Evolutionary conservation across 2,329 filamentous ascomycete species (phyloP), one percentile per base, ranked within the genome.

Genomic region (Sclerotinia borealis): DNA sequence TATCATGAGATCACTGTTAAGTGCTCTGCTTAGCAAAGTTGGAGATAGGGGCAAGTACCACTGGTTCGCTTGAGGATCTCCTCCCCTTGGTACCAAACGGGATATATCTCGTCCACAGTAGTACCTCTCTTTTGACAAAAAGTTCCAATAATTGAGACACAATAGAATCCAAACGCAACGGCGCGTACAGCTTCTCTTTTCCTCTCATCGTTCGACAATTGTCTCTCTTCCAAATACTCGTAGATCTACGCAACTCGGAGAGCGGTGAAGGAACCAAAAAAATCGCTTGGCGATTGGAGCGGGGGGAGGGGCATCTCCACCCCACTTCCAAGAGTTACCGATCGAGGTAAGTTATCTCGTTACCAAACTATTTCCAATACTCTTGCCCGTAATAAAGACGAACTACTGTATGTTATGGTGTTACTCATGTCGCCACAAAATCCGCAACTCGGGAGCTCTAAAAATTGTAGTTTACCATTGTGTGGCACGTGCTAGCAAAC

Each of bases 251-350:
- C 52, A 56, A 45, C 27, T 25, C 39, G 19, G 52, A 43, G 52
- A 56, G 52, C 52, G 52, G 52, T 56, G 52, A 56, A 56, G 52
- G 22, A 45, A 34, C 4, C 11, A 43, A 19, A 56, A 56, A 45
- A 45, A 34, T 29, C 52, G 52, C 52, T 45, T 31, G 39, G 19
- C 52, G 39, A 56, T 56, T 56, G 52, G 52, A 56, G 52, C 27
- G 52, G 19, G 52, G 52, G 41, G 52, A 55, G 19, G 27, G 13
- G 27, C 39, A 45, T 37, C 52, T 45, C 52, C 52, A 56, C 52
- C 45, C 52, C 37, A 56, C 39, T 45, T 45, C 52, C 27, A 56
- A 19, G 37, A 43, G 27, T 45, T 45, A 43, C 27, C 27, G 27
- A 45, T 56, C 8, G 27, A 25, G 52, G 27, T 19, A 31, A 45